Evolutionary conservation across 1,139 yeast genomes (phyloP).

Genomic region (Blastobotrys arbuscula): DNA sequence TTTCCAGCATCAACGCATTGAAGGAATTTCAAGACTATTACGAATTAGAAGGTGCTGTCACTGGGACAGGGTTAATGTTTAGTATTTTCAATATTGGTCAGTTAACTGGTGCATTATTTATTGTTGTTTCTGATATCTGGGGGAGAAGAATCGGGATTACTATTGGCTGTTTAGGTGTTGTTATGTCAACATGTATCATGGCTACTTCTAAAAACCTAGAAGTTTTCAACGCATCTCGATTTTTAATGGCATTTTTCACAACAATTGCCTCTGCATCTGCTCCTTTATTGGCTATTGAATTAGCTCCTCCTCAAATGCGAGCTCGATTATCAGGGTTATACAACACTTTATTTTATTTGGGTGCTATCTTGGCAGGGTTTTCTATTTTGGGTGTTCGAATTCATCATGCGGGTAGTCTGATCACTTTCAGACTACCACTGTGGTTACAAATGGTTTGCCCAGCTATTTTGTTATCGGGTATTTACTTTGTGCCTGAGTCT

Average conservation of each 20-base stretch:
- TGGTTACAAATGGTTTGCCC: slow-evolving; percentile 34
- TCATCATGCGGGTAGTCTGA: slow-evolving; percentile 5
- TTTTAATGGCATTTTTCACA: slow-evolving; percentile 16
- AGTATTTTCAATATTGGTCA: slow-evolving; percentile 19
- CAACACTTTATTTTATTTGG: slow-evolving; percentile 15
- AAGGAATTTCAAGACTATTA: slow-evolving; percentile 15
- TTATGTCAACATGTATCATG: slow-evolving; percentile 18
- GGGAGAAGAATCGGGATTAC: slow-evolving; percentile 18
- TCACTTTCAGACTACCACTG: slow-evolving; percentile 21
- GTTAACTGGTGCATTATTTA: slow-evolving; percentile 21
- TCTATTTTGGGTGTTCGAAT: slow-evolving; percentile 11
- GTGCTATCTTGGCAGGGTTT: slow-evolving; percentile 16
- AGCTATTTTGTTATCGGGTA: slow-evolving; percentile 10
- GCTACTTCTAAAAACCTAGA: slow-evolving; percentile 13
- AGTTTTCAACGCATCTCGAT: slow-evolving; percentile 15
- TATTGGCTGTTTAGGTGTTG: slow-evolving; percentile 18
- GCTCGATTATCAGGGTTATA: slow-evolving; percentile 23
- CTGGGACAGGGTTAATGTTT: slow-evolving; percentile 20
- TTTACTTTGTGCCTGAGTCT: slow-evolving; percentile 53
- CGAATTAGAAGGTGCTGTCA: slow-evolving; percentile 12
- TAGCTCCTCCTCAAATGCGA: slow-evolving; percentile 38
- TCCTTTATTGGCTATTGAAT: slow-evolving; percentile 19
- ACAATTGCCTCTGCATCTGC: slow-evolving; percentile 11
- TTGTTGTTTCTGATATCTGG: slow-evolving; percentile 14
- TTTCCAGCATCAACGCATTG: slow-evolving; percentile 13